Percentiles rank a stretch among this genome's conserved stretches.
Conservation (phyloP, 305 asterid species). For the Solanum aculeatissimum region DNA sequence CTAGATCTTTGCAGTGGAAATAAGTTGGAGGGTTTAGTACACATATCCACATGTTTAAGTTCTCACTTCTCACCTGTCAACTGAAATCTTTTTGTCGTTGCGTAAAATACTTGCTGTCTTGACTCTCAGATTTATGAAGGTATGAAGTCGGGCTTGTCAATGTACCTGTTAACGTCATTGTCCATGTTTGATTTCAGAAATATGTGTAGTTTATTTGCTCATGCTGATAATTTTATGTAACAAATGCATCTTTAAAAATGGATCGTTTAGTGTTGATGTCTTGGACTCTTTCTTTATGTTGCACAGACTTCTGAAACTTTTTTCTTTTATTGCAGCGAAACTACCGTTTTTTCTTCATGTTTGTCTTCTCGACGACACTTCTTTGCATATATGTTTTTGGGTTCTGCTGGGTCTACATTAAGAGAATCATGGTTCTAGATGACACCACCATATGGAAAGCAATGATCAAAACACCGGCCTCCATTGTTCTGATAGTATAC, state of each 20-base stretch:
- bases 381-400: slow-evolving; percentile 81
- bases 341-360: slow-evolving; percentile 97
- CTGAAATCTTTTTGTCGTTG: background rate
- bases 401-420: slow-evolving; percentile 88
- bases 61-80: background rate
- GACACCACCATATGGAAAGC: slow-evolving; percentile 71
- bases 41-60: background rate
- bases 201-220: background rate
- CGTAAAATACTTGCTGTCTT: background rate
- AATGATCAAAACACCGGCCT: slow-evolving; percentile 85
- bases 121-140: background rate
- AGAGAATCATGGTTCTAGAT: slow-evolving; percentile 51
- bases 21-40: background rate
- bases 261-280: background rate
- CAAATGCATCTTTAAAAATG: background rate
- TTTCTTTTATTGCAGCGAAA: slow-evolving; percentile 55
- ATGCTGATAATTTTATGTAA: background rate
- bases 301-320: background rate
- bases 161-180: background rate
- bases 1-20: background rate
- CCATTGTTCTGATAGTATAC: slow-evolving; percentile 72
- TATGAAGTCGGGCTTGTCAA: background rate
- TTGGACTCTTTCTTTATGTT: background rate
- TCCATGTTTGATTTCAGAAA: background rate
- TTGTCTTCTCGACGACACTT: slow-evolving; percentile 89